Evolutionary conservation across 345 rosid genomes (phyloP).

Genomic region (Erucastrum elatum): DNA sequence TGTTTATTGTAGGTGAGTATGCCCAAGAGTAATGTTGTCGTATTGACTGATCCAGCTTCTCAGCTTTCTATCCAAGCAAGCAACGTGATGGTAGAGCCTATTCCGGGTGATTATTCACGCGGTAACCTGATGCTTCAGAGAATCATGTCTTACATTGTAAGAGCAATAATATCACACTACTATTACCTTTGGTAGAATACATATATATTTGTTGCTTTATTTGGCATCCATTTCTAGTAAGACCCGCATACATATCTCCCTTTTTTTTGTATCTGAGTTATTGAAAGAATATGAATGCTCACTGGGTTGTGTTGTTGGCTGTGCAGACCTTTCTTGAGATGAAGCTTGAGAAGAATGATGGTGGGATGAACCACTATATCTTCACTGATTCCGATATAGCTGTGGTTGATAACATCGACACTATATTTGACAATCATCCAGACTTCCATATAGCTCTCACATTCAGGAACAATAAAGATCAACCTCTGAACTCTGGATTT

Average conservation of each 20-base stretch:
- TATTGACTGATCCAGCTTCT: conserved; percentile 88
- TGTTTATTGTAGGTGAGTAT: conserved; percentile 59
- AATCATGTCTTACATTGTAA: conserved; percentile 98
- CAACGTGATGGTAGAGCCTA: conserved; percentile 60
- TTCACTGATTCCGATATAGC: conserved; percentile 91
- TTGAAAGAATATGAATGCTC: background rate
- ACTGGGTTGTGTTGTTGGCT: background rate
- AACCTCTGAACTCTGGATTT: conserved; percentile 93
- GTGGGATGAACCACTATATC: conserved; percentile 58
- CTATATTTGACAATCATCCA: conserved; percentile 55
- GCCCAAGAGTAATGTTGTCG: conserved; percentile 69
- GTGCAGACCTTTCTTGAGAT: conserved; percentile 67
- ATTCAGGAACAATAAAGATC: conserved; percentile 90
- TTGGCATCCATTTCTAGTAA: background rate
- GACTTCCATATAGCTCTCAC: conserved; percentile 82
- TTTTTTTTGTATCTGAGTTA: background rate
- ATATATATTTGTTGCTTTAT: background rate
- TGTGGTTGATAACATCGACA: conserved; percentile 67
- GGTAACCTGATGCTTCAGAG: conserved; percentile 96
- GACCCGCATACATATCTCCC: background rate
- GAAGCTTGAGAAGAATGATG: conserved; percentile 54
- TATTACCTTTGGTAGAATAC: conserved; percentile 57
- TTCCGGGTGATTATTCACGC: conserved; percentile 79
- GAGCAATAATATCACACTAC: conserved; percentile 48
- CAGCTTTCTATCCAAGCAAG: conserved; percentile 54